These are phyloP conservation scores for Umbilicus rupestris DNA, from an alignment of 164 flowering plant species.

Conservation along the genomic window DNA sequence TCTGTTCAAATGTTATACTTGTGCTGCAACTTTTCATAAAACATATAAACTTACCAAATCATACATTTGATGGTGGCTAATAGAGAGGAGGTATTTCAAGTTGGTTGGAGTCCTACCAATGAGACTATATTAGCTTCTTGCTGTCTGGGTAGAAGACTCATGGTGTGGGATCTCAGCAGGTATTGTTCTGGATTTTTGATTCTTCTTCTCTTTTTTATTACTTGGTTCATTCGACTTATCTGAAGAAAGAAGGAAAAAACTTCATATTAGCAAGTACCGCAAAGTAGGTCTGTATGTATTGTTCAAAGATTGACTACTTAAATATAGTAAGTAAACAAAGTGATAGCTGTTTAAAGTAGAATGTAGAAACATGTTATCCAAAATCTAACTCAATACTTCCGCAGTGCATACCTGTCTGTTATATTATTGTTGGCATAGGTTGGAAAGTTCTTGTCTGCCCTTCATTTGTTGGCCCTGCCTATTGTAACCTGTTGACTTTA, in stretches of 20 bases:
- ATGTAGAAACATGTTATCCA: neutral
- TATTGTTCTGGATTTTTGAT: slow-evolving; percentile 16
- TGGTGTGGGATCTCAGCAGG: slow-evolving; percentile 99
- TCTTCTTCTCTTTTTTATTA: neutral
- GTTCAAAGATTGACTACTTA: too few species aligned
- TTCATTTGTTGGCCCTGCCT: too few species aligned
- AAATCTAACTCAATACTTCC: neutral
- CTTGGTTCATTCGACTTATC: neutral
- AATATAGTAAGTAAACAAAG: too few species aligned
- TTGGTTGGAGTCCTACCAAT: slow-evolving; percentile 92
- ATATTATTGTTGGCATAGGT: too few species aligned
- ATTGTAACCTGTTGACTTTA: too few species aligned
- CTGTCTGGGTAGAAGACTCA: slow-evolving; percentile 88
- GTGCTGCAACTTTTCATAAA: neutral
- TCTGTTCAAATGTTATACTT: neutral
- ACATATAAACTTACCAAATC: neutral
- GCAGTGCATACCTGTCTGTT: too few species aligned
- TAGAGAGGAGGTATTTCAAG: slow-evolving; percentile 96
- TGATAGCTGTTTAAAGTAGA: neutral
- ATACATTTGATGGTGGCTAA: neutral
- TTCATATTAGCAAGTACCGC: too few species aligned
- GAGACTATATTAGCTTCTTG: slow-evolving; percentile 96
- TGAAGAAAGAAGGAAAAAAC: too few species aligned
- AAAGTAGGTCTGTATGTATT: too few species aligned
- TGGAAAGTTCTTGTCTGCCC: too few species aligned